Conservation (phyloP, 495 filamentous ascomycete genomes). For the Darksidea phi region DNA sequence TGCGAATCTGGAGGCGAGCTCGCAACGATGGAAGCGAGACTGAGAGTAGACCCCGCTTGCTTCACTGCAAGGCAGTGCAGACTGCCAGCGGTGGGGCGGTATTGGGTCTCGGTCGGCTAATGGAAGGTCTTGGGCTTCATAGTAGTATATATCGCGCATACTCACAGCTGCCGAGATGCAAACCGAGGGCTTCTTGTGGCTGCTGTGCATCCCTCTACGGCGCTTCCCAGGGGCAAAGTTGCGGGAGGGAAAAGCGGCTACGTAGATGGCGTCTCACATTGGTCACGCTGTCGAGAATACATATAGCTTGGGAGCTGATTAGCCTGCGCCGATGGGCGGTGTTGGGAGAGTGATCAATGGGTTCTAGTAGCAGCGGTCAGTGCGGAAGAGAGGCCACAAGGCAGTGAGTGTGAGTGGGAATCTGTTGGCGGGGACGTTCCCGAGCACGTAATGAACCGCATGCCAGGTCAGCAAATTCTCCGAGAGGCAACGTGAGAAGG, state of each 20-base stretch:
- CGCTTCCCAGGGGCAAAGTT: not conserved
- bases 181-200: too few species aligned
- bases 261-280: not conserved
- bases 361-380: not conserved
- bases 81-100: too few species aligned
- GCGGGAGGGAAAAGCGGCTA: not conserved
- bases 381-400: not conserved
- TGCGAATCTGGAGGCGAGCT: not conserved
- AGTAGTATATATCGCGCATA: too few species aligned
- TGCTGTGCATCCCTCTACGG: too few species aligned
- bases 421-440: too few species aligned
- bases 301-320: not conserved
- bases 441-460: not conserved
- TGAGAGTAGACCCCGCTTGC: too few species aligned
- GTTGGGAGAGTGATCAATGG: not conserved
- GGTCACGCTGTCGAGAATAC: not conserved
- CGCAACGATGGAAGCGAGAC: not conserved
- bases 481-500: not conserved
- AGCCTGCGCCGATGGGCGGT: not conserved
- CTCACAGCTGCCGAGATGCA: too few species aligned
- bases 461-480: conserved; percentile 14
- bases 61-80: too few species aligned
- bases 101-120: too few species aligned
- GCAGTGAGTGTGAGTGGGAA: too few species aligned
- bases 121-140: too few species aligned